Conservation (phyloP, 768 basidiomycete species). For the Termitomyces sp. region DNA sequence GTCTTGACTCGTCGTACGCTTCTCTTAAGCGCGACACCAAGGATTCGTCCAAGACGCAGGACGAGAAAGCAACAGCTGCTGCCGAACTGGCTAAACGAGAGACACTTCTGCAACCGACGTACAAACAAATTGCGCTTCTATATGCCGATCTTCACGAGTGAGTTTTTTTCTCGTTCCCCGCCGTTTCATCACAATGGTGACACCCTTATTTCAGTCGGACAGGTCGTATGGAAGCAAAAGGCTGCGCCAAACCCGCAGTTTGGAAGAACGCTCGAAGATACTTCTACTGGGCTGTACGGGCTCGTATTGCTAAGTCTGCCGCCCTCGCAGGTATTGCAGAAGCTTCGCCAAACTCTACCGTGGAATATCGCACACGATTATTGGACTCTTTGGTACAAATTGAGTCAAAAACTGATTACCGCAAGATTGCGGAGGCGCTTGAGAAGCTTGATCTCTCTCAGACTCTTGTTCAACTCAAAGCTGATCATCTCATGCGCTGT, state of each 20-base stretch:
- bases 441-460: slow-evolving; percentile 66
- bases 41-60: slow-evolving; percentile 62
- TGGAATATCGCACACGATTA: slow-evolving; percentile 60
- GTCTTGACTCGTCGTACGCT: slow-evolving; percentile 82
- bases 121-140: slow-evolving; percentile 88
- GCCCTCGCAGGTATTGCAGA: slow-evolving; percentile 59
- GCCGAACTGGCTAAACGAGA: slow-evolving; percentile 73
- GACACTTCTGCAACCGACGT: slow-evolving; percentile 76
- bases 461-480: slow-evolving; percentile 58
- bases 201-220: slow-evolving; percentile 51
- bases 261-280: slow-evolving; percentile 88
- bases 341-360: slow-evolving; percentile 65
- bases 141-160: slow-evolving; percentile 98
- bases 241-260: slow-evolving; percentile 77
- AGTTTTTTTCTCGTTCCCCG: slow-evolving; percentile 23
- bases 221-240: slow-evolving; percentile 97
- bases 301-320: slow-evolving; percentile 65
- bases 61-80: slow-evolving; percentile 68
- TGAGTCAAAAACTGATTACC: slow-evolving; percentile 47
- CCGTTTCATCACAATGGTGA: slow-evolving; percentile 4
- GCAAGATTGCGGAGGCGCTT: slow-evolving; percentile 54
- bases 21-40: slow-evolving; percentile 75
- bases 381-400: slow-evolving; percentile 57
- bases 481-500: slow-evolving; percentile 61
- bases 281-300: slow-evolving; percentile 93